phyloP scores from a whole-genome alignment of 169 alveolate genomes.

The Plasmodium sp. region DNA sequence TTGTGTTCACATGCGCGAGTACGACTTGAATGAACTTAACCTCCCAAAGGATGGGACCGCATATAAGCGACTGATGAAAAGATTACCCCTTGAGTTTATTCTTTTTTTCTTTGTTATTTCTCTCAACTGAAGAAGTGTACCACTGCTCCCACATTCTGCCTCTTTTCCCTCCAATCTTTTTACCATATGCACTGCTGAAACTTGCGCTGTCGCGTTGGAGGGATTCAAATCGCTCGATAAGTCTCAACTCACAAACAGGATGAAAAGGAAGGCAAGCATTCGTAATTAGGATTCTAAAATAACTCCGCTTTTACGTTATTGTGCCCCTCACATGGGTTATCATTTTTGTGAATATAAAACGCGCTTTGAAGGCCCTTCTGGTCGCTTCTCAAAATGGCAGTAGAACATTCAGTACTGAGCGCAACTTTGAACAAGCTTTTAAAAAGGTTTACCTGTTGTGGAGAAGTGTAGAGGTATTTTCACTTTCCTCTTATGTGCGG shows the following conservation, averaged over 20 bases:
- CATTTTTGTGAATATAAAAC: neutral
- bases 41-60: neutral
- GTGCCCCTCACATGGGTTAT: neutral
- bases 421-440: neutral
- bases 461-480: neutral
- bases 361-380: neutral
- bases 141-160: neutral
- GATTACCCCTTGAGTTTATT: neutral
- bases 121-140: neutral
- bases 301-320: neutral
- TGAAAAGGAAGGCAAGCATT: neutral
- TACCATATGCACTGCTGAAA: neutral
- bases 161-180: neutral
- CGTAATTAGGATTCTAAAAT: neutral
- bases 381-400: neutral
- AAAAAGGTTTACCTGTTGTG: neutral
- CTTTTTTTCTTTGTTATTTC: neutral
- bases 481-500: neutral
- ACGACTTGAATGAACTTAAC: neutral
- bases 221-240: neutral
- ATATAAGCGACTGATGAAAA: neutral
- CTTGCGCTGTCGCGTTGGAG: neutral
- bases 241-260: neutral
- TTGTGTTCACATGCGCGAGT: neutral
- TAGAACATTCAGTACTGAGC: neutral